Evolutionary conservation across 169 alveolate species (phyloP).

Genomic region (Plasmodium berghei): DNA sequence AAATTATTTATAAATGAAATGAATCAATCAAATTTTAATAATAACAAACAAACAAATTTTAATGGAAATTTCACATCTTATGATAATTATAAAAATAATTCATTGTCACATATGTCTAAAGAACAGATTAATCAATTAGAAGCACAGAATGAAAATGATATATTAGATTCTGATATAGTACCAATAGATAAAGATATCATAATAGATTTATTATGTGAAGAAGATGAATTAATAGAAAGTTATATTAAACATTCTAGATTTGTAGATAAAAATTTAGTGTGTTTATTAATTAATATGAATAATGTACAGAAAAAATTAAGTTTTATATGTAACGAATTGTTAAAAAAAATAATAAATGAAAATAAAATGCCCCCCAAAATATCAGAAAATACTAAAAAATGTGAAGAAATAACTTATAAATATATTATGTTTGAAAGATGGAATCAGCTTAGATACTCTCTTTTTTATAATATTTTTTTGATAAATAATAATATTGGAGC

Average conservation of each 20-base stretch:
- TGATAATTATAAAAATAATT: background rate
- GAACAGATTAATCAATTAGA: background rate
- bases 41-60: background rate
- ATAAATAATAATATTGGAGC: background rate
- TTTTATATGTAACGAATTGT: constrained; percentile 28
- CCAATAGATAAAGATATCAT: constrained; percentile 72
- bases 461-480: constrained; percentile 20
- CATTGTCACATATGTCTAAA: background rate
- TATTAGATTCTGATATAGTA: constrained; percentile 12
- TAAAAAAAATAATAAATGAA: constrained; percentile 43
- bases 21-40: background rate
- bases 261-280: constrained; percentile 55
- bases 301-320: constrained; percentile 64
- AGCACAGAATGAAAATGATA: constrained; percentile 21
- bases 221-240: constrained; percentile 52
- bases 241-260: constrained; percentile 46
- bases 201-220: constrained; percentile 68
- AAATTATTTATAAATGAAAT: constrained; percentile 1
- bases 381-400: constrained; percentile 30
- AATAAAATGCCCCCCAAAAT: constrained; percentile 37
- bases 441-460: constrained; percentile 58
- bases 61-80: background rate
- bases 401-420: constrained; percentile 46
- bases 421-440: constrained; percentile 72
- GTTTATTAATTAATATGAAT: constrained; percentile 29